phyloP scores from a whole-genome alignment of 441 rosid genomes.

The Croton setiger region DNA sequence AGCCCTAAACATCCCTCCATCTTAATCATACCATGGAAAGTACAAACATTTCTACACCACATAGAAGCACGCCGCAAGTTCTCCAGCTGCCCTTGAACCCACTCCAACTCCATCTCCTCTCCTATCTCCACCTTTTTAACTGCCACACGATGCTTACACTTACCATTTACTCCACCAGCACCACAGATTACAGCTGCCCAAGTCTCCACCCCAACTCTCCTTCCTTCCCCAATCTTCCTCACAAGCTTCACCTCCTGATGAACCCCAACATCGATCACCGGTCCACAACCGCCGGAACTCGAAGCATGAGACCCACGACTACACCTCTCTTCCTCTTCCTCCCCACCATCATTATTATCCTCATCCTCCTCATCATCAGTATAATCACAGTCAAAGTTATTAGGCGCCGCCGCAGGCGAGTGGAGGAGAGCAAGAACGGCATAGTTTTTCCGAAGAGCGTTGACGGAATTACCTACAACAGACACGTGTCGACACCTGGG shows the following conservation, averaged over 20 bases:
- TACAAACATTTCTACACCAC: conserved; percentile 98
- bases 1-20: conserved; percentile 63
- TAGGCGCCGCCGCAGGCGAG: conserved; percentile 38
- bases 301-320: conserved; percentile 49
- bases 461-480: conserved; percentile 86
- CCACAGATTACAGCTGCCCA: conserved; percentile 55
- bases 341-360: conserved; percentile 26
- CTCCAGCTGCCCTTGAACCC: conserved; percentile 84
- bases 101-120: conserved; percentile 81
- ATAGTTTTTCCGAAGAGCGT: conserved; percentile 80
- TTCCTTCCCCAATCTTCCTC: conserved; percentile 50
- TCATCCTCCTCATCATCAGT: conserved; percentile 47
- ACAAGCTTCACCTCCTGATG: conserved; percentile 50
- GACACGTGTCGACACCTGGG: conserved; percentile 95
- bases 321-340: conserved; percentile 38
- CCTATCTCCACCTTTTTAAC: conserved; percentile 65
- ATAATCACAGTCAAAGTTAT: conserved; percentile 54
- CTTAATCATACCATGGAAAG: conserved; percentile 82
- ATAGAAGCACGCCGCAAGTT: conserved; percentile 63
- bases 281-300: conserved; percentile 54
- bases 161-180: conserved; percentile 32
- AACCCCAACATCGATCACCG: conserved; percentile 51
- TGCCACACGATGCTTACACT: conserved; percentile 70
- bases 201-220: conserved; percentile 66
- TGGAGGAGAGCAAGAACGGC: conserved; percentile 75